A percentile compares a stretch with the other conserved stretches of the same genome.
These are phyloP conservation scores for Pyrenopolyporus hunteri DNA, from an alignment of 495 filamentous ascomycete species.

Conservation along the genomic window DNA sequence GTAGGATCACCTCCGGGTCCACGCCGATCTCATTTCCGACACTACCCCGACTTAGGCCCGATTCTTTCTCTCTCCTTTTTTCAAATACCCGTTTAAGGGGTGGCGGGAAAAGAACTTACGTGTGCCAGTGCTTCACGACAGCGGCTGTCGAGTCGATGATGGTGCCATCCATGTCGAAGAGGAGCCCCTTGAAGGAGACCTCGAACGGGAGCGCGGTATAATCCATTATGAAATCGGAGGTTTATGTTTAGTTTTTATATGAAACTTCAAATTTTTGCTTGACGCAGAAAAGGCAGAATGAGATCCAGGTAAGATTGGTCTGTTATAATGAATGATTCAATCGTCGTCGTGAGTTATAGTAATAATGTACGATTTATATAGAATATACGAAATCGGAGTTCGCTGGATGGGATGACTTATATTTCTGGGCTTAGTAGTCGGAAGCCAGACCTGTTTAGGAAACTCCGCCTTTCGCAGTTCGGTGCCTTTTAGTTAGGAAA, in stretches of 20 bases:
- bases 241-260: too few species aligned
- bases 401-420: background rate
- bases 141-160: constrained; percentile 82
- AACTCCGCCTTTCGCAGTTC: constrained; percentile 30
- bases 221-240: constrained; percentile 39
- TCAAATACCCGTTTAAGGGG: background rate
- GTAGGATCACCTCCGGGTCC: constrained; percentile 78
- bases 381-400: background rate
- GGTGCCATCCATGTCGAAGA: constrained; percentile 93
- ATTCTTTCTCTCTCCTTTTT: background rate
- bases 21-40: constrained; percentile 83
- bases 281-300: background rate
- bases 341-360: background rate
- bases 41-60: constrained; percentile 50
- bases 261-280: too few species aligned
- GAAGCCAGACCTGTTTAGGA: constrained; percentile 30
- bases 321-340: too few species aligned
- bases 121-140: constrained; percentile 90
- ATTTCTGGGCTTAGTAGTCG: background rate
- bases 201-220: constrained; percentile 66
- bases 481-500: constrained; percentile 1
- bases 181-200: constrained; percentile 73
- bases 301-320: background rate
- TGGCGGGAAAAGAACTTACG: constrained; percentile 55
- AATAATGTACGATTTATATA: background rate